Evolutionary conservation across 192 early-diverging fungal genomes (phyloP).

Genomic region (Backusella morwellensis): DNA sequence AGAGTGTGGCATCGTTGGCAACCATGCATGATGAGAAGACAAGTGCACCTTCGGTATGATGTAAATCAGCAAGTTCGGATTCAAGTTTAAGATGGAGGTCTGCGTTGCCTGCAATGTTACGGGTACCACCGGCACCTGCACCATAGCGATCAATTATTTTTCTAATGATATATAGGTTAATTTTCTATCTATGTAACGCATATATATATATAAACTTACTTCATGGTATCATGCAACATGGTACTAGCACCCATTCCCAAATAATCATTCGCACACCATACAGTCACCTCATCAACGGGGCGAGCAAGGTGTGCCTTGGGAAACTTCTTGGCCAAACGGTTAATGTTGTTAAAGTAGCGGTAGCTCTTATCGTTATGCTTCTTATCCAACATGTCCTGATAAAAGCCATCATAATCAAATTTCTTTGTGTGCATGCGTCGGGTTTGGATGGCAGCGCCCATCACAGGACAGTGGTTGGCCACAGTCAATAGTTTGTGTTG

Average conservation of each 20-base stretch:
- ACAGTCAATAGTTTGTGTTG: conserved; percentile 45
- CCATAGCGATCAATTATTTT: conserved; percentile 90
- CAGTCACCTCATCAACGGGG: conserved; percentile 84
- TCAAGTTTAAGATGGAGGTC: conserved; percentile 91
- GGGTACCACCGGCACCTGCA: conserved; percentile 96
- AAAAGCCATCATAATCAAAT: conserved; percentile 92
- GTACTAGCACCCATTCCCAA: conserved; percentile 94
- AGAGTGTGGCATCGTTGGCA: conserved; percentile 93
- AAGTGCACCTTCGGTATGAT: conserved; percentile 86
- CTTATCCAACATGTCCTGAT: conserved; percentile 82
- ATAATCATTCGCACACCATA: conserved; percentile 99
- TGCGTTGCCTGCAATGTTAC: conserved; percentile 98
- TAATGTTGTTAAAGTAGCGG: conserved; percentile 99
- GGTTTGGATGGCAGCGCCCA: conserved; percentile 73
- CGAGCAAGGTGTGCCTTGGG: conserved; percentile 91
- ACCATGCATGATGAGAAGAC: conserved; percentile 98
- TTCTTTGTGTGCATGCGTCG: conserved; percentile 30
- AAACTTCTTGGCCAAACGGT: conserved; percentile 87
- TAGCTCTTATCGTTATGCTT: conserved; percentile 97
- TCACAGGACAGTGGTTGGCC: conserved; percentile 75
- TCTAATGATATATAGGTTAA: conserved; percentile 26
- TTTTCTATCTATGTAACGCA: neutral
- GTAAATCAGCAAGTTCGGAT: conserved; percentile 83
- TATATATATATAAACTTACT: conserved; percentile 49
- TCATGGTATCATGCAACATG: conserved; percentile 84